These are phyloP conservation scores for Jamesozyma jinghongensis DNA, from an alignment of 805 yeast species.

Conservation along the genomic window DNA sequence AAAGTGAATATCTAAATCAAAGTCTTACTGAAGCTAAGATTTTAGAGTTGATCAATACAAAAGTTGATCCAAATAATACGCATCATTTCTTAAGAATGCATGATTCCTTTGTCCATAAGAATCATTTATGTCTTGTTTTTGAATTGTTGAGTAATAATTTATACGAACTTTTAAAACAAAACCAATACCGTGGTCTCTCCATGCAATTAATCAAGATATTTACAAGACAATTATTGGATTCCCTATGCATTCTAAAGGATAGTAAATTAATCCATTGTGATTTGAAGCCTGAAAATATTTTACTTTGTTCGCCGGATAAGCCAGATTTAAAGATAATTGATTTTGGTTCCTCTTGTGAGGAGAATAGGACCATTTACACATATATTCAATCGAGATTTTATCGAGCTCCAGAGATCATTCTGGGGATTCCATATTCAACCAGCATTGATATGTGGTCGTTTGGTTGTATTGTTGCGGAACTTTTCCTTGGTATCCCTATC, in stretches of 20 bases:
- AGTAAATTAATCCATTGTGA: slow-evolving; percentile 91
- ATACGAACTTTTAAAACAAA: slow-evolving; percentile 85
- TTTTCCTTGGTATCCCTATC: slow-evolving; percentile 83
- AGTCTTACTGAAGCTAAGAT: slow-evolving; percentile 83
- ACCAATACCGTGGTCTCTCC: slow-evolving; percentile 83
- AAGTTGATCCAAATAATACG: slow-evolving; percentile 57
- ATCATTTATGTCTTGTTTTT: slow-evolving; percentile 87
- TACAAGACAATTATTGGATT: slow-evolving; percentile 71
- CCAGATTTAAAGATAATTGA: slow-evolving; percentile 90
- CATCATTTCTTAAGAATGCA: slow-evolving; percentile 69
- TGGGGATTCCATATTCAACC: slow-evolving; percentile 86
- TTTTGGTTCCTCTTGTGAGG: slow-evolving; percentile 93
- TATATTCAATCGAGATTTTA: slow-evolving; percentile 90
- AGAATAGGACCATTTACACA: slow-evolving; percentile 78
- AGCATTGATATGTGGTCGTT: slow-evolving; percentile 97
- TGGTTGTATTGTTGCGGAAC: slow-evolving; percentile 86
- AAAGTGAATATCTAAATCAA: slow-evolving; percentile 85
- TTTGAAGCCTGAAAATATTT: slow-evolving; percentile 89
- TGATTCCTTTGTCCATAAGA: slow-evolving; percentile 86
- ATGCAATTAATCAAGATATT: slow-evolving; percentile 71
- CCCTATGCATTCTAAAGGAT: slow-evolving; percentile 70
- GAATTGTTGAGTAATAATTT: slow-evolving; percentile 81
- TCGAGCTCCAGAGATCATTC: slow-evolving; percentile 87
- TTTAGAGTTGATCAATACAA: slow-evolving; percentile 68
- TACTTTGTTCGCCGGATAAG: slow-evolving; percentile 58